Conservation (phyloP, 495 filamentous ascomycete species). For the Elasticomyces elasticus region DNA sequence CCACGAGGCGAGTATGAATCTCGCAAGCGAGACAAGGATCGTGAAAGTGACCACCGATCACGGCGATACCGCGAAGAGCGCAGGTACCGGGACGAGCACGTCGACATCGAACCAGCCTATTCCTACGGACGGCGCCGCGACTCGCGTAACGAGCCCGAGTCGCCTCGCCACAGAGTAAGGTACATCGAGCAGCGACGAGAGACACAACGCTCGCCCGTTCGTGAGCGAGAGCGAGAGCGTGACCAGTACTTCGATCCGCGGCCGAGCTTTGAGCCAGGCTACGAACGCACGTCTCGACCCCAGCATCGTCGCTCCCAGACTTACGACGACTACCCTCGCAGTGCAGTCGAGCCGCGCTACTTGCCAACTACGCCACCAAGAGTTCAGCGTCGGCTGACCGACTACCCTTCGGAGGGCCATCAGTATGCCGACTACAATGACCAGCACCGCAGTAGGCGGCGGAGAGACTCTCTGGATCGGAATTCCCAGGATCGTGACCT, state of each 20-base stretch:
- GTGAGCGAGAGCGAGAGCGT: background rate
- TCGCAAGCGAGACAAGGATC: background rate
- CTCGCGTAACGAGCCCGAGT: background rate
- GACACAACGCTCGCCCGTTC: background rate
- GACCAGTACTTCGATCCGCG: background rate
- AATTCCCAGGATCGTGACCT: background rate
- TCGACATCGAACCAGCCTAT: background rate
- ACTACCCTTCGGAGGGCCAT: background rate
- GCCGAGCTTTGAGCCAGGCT: background rate
- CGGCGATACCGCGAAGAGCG: background rate
- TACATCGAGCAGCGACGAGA: background rate
- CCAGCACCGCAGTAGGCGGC: background rate
- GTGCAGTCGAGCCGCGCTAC: background rate
- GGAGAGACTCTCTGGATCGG: too few species aligned
- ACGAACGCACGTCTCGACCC: background rate
- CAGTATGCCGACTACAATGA: background rate
- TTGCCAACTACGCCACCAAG: background rate
- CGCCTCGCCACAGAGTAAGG: background rate
- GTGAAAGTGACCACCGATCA: background rate
- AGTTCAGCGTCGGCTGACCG: background rate
- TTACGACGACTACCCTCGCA: background rate
- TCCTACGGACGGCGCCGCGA: background rate
- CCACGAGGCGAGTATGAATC: background rate
- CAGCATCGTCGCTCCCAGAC: background rate
- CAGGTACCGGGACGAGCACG: background rate